These are phyloP conservation scores for Hirsutella rhossiliensis DNA, from an alignment of 2,329 filamentous ascomycete genomes.

Conservation along the genomic window DNA sequence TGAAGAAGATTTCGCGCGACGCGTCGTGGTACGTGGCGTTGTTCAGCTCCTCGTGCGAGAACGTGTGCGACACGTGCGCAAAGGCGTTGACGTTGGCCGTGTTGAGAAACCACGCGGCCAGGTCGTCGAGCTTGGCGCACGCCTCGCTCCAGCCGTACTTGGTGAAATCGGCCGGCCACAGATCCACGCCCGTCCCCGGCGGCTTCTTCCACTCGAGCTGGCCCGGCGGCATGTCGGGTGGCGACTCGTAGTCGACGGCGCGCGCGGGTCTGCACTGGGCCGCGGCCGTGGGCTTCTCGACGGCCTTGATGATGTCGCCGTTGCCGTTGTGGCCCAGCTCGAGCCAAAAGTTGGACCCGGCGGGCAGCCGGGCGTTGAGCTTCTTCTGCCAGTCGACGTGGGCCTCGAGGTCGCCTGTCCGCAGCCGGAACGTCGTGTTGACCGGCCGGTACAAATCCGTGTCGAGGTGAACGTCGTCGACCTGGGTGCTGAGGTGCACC, in stretches of 20 bases:
- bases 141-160: constrained; percentile 37
- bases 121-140: constrained; percentile 36
- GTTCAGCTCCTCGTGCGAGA: constrained; percentile 45
- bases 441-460: constrained; percentile 35
- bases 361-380: constrained; percentile 33
- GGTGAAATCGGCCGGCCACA: constrained; percentile 36
- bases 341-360: constrained; percentile 37
- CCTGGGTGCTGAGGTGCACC: constrained; percentile 41
- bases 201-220: constrained; percentile 31
- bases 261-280: constrained; percentile 25
- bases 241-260: constrained; percentile 31
- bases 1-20: constrained; percentile 45
- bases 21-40: constrained; percentile 48
- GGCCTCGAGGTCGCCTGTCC: constrained; percentile 30
- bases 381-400: constrained; percentile 29
- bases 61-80: constrained; percentile 50
- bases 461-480: constrained; percentile 50
- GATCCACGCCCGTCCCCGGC: constrained; percentile 33
- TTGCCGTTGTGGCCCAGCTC: constrained; percentile 42
- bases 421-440: constrained; percentile 36
- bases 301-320: constrained; percentile 37
- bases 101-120: constrained; percentile 41
- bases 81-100: constrained; percentile 38
- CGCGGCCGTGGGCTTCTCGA: constrained; percentile 28
- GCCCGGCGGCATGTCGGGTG: constrained; percentile 25